Evolutionary conservation across 345 rosid genomes (phyloP).

Genomic region (Cardamine occulta): DNA sequence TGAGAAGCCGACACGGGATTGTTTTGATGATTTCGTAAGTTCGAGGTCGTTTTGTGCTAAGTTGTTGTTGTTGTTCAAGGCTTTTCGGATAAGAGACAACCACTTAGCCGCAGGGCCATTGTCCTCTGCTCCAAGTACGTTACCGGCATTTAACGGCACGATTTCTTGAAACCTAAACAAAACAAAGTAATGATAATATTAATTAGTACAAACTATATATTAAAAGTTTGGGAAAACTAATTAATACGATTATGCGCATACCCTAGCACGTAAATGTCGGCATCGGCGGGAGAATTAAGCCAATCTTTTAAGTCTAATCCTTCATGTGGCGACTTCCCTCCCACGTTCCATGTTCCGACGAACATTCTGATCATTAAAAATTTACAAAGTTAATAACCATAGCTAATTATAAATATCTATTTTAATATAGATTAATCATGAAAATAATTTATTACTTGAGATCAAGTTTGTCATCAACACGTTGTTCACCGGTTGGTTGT

Average conservation of each 20-base stretch:
- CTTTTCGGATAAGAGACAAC: slow-evolving; percentile 70
- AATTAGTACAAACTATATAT: neutral
- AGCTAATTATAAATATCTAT: neutral
- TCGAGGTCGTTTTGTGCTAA: slow-evolving; percentile 26
- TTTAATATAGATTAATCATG: neutral
- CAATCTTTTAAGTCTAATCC: slow-evolving; percentile 70
- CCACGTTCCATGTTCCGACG: slow-evolving; percentile 96
- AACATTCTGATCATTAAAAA: slow-evolving; percentile 60
- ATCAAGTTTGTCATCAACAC: slow-evolving; percentile 47
- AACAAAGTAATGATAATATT: slow-evolving; percentile 4
- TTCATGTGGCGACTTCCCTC: slow-evolving; percentile 76
- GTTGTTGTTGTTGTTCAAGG: slow-evolving; percentile 53
- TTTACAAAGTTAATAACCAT: slow-evolving; percentile 22
- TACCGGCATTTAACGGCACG: slow-evolving; percentile 83
- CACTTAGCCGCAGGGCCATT: slow-evolving; percentile 77
- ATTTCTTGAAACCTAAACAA: slow-evolving; percentile 78
- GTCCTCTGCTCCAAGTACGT: slow-evolving; percentile 84
- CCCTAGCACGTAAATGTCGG: slow-evolving; percentile 88
- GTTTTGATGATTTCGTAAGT: slow-evolving; percentile 35
- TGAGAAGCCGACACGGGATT: slow-evolving; percentile 61
- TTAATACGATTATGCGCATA: slow-evolving; percentile 41
- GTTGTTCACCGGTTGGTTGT: slow-evolving; percentile 36
- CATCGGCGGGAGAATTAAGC: slow-evolving; percentile 58
- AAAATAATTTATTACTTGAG: slow-evolving; percentile 55
- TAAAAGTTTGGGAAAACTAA: neutral